Conservation (phyloP, 176 grass and related monocot genomes). For the Bolboschoenus planiculmis region DNA sequence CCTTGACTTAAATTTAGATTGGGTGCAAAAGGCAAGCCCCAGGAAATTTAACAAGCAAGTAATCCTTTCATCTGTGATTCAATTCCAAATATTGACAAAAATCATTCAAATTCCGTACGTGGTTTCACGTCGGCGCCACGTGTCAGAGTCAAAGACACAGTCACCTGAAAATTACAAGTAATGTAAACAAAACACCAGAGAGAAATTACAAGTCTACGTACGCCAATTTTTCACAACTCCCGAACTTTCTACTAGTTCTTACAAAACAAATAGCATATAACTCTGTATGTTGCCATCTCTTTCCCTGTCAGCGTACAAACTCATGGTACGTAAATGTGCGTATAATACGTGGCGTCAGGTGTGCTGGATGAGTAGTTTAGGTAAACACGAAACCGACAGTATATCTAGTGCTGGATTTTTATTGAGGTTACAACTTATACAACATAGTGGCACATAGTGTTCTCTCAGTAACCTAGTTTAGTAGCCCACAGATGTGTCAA, state of each 20-base stretch:
- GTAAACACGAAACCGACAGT: not conserved
- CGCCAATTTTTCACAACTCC: not conserved
- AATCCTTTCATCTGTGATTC: not conserved
- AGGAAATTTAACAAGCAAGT: not conserved
- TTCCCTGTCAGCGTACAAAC: not conserved
- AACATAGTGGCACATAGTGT: not conserved
- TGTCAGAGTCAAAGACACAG: not conserved
- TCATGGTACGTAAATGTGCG: not conserved
- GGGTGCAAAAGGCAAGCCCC: not conserved
- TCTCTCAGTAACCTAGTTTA: not conserved
- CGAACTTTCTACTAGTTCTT: not conserved
- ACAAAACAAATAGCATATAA: not conserved
- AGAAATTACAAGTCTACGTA: not conserved
- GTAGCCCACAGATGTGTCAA: not conserved
- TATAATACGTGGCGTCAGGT: not conserved
- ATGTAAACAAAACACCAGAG: not conserved
- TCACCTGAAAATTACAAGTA: constrained; percentile 1
- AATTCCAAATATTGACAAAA: constrained; percentile 1
- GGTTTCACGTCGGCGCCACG: constrained; percentile 14
- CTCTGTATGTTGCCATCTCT: too few relatives aligned
- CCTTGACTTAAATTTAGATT: not conserved
- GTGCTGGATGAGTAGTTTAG: not conserved
- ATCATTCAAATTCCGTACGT: not conserved
- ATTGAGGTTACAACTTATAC: not conserved
- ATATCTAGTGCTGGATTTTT: not conserved